Evolutionary conservation across 176 grass and related monocot species (phyloP).

Genomic region (Metroxylon sagu): DNA sequence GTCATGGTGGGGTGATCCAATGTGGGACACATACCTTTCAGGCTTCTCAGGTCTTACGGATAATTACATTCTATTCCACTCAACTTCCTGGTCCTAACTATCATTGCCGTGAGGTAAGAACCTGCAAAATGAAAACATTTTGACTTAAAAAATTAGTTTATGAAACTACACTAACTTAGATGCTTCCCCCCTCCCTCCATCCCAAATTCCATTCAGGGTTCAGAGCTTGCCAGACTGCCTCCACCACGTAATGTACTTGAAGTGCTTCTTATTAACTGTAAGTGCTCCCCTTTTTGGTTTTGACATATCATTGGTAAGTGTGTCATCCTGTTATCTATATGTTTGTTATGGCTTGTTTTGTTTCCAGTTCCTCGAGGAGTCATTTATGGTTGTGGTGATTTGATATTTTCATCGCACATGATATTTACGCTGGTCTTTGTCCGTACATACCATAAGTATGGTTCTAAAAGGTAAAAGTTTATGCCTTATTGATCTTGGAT

Average conservation of each 20-base stretch:
- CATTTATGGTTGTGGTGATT: slow-evolving; percentile 82
- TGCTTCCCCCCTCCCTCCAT: too few relatives aligned
- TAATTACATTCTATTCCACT: slow-evolving; percentile 17
- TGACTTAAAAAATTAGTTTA: too few relatives aligned
- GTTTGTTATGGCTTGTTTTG: too few relatives aligned
- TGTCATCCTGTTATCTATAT: not conserved
- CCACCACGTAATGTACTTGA: slow-evolving; percentile 2
- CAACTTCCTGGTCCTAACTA: slow-evolving; percentile 23
- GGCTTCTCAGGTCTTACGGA: slow-evolving; percentile 6
- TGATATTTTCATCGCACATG: slow-evolving; percentile 99
- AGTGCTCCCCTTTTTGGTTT: not conserved
- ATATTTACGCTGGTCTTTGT: slow-evolving; percentile 96
- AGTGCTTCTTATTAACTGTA: slow-evolving; percentile 15
- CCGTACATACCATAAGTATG: slow-evolving; percentile 86
- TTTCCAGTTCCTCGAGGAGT: slow-evolving; percentile 19
- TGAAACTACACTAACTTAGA: too few relatives aligned
- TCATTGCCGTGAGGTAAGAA: slow-evolving; percentile 12
- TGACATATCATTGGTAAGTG: not conserved
- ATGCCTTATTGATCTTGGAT: too few relatives aligned
- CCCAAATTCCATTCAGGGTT: slow-evolving; percentile 2
- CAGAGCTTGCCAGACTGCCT: slow-evolving; percentile 8
- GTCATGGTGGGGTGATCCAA: not conserved
- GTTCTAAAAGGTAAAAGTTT: slow-evolving; percentile 54
- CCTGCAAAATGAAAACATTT: not conserved
- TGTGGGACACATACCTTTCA: not conserved